Base-by-base conservation (phyloP, 352 stramenopile genomes). In the Pythium myriotylum region DNA sequence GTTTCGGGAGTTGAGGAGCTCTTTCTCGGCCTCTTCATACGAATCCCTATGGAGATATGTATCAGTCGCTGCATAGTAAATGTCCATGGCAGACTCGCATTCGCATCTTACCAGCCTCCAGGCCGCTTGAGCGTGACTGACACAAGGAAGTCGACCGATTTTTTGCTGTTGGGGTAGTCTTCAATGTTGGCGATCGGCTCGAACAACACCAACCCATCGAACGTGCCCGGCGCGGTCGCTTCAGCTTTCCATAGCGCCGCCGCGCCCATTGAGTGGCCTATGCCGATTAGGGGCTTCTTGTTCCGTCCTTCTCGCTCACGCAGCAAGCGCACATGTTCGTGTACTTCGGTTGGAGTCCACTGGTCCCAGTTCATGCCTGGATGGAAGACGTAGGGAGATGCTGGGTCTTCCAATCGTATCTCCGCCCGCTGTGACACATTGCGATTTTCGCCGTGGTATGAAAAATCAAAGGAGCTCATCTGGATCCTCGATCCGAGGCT, bases 191-290 rank as follows among this genome's bases (percentile, higher is more conserved):
- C 76, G 10, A 58, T 63, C 2, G 76, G 73, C 54, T 86, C 76
- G 49, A 86, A 86, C 16, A 86, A 58, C 19, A 83, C 49, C 2
- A 85, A 59, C 0, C 54, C 69, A 27, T 76, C 65, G 46, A 84
- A 84, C 42, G 70, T 80, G 14, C 73, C 76, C 1, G 76, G 71
- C 26, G 47, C 60, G 9, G 17, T 46, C 24, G 65, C 49, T 46
- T 82, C 73, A 6, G 52, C 41, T 17, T 52, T 54, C 73, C 65
- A 81, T 20, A 82, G 54, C 16, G 68, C 54, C 6, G 65, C 60
- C 0, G 65, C 73, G 12, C 73, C 76, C 62, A 85, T 70, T 1
- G 76, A 85, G 17, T 85, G 76, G 27, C 76, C 76, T 29, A 89
- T 75, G 0, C 79, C 79, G 46, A 86, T 76, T 16, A 89, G 46